Evolutionary conservation across 139 green algal species (phyloP).

Genomic region (Micractinium conductrix): DNA sequence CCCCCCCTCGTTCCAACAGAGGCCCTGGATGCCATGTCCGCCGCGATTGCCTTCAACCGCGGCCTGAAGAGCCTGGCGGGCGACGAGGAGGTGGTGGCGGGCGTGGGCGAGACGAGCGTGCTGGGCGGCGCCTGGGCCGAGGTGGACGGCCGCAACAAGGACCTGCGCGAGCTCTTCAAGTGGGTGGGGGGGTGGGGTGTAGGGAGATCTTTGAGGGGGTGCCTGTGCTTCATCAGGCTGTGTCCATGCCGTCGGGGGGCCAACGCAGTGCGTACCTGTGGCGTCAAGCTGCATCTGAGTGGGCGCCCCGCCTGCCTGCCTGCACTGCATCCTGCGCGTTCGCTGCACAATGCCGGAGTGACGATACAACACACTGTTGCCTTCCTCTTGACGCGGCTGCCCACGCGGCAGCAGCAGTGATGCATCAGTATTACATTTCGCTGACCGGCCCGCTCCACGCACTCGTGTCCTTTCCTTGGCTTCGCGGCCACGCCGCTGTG

Average conservation of each 20-base stretch:
- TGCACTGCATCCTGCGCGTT: background rate
- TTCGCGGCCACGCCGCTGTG: background rate
- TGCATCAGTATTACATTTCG: background rate
- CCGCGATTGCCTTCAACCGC: conserved; percentile 26
- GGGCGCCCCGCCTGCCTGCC: background rate
- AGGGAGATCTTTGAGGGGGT: background rate
- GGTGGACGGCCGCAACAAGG: conserved; percentile 41
- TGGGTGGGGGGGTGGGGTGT: no score
- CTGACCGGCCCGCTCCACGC: background rate
- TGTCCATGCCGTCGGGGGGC: no score
- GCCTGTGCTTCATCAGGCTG: no score
- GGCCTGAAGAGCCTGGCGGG: conserved; percentile 47
- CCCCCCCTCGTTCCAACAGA: background rate
- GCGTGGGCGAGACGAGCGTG: conserved; percentile 53
- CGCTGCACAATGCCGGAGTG: background rate
- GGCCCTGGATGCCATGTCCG: conserved; percentile 12
- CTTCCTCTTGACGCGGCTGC: background rate
- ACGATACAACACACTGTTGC: background rate
- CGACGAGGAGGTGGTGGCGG: conserved; percentile 47
- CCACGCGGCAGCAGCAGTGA: background rate
- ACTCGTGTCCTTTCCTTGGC: background rate
- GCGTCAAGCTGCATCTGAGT: background rate
- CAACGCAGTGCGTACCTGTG: no score
- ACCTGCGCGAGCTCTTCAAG: conserved; percentile 60
- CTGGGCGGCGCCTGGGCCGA: conserved; percentile 48